Conservation (phyloP, 768 basidiomycete genomes). For the Mycena indigotica region DNA sequence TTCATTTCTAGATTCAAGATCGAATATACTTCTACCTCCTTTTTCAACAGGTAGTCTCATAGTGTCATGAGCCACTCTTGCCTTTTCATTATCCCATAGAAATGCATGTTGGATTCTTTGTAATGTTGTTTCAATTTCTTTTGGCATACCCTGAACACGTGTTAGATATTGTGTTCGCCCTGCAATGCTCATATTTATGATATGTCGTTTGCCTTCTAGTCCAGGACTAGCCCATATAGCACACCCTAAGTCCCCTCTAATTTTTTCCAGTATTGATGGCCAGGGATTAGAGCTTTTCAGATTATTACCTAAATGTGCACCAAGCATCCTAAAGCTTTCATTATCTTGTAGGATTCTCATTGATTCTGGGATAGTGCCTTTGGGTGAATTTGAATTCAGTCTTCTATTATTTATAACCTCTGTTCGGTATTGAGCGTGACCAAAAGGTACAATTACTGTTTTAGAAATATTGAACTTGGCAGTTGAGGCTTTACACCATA, state of each 20-base stretch:
- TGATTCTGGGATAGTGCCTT: background rate
- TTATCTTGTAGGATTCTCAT: background rate
- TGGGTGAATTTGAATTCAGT: background rate
- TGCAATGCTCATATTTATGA: constrained; percentile 20
- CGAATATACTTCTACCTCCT: background rate
- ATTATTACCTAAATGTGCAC: background rate
- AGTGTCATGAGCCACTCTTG: background rate
- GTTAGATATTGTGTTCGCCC: constrained; percentile 29
- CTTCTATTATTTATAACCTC: background rate
- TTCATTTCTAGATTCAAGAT: background rate
- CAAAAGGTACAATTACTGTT: constrained; percentile 40
- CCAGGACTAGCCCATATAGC: constrained; percentile 10
- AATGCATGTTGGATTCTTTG: background rate
- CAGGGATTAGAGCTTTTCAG: background rate
- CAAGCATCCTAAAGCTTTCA: background rate
- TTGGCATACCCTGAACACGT: constrained; percentile 29
- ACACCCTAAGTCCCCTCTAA: background rate
- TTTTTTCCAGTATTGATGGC: background rate
- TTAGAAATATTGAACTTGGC: constrained; percentile 46
- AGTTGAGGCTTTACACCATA: constrained; percentile 41
- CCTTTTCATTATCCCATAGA: constrained; percentile 3
- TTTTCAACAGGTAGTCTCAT: background rate
- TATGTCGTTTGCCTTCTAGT: constrained; percentile 13
- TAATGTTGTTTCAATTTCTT: background rate
- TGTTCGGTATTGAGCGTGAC: constrained; percentile 8